Conservation (phyloP, 169 alveolate genomes). For the Sarcocystis neurona region DNA sequence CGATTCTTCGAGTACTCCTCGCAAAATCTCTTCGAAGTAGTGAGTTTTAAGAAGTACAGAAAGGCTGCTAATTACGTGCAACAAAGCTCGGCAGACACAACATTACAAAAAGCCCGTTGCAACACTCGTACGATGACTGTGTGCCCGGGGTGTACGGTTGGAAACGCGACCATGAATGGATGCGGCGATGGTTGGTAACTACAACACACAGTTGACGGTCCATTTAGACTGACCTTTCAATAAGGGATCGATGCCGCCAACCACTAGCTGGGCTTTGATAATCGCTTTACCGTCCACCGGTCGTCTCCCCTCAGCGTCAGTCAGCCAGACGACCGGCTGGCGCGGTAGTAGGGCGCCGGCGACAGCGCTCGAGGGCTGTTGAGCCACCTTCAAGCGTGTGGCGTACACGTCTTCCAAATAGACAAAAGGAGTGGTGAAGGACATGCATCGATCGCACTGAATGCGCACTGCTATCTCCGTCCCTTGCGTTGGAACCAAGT, state of each 20-base stretch:
- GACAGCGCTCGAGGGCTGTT: neutral
- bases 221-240: too few species aligned
- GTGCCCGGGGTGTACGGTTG: too few species aligned
- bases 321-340: neutral
- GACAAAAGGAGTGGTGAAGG: neutral
- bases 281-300: neutral
- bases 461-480: neutral
- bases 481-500: neutral
- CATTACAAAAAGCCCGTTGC: too few species aligned
- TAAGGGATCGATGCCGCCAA: neutral
- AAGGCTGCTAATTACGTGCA: too few species aligned
- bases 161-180: too few species aligned
- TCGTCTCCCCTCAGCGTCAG: neutral
- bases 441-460: neutral
- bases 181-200: too few species aligned
- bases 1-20: too few species aligned
- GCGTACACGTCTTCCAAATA: neutral
- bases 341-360: neutral
- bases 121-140: too few species aligned
- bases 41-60: too few species aligned
- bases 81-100: too few species aligned
- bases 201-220: too few species aligned
- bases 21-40: too few species aligned
- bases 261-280: neutral
- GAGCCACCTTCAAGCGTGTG: neutral